These are phyloP conservation scores for Heritiera littoralis DNA, from an alignment of 345 rosid species.

Conservation along the genomic window DNA sequence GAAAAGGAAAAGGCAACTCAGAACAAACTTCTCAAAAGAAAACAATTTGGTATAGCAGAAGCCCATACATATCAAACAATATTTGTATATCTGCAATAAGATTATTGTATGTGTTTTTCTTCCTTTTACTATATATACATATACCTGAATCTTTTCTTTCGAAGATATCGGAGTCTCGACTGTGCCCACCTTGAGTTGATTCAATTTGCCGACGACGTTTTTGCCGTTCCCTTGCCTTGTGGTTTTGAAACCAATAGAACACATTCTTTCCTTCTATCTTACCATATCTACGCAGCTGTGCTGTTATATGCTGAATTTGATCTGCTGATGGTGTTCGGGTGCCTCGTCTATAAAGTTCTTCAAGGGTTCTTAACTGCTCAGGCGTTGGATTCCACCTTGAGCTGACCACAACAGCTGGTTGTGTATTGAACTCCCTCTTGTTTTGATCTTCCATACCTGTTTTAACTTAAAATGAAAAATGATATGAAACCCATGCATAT, in stretches of 20 bases:
- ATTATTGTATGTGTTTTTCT: background rate
- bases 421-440: slow-evolving; percentile 62
- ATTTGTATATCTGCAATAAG: background rate
- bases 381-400: slow-evolving; percentile 97
- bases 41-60: slow-evolving; percentile 11
- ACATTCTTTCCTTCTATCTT: slow-evolving; percentile 81
- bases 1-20: background rate
- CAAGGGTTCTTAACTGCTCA: slow-evolving; percentile 80
- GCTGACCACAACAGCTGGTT: slow-evolving; percentile 64
- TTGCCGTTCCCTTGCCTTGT: slow-evolving; percentile 89
- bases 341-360: slow-evolving; percentile 76
- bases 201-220: slow-evolving; percentile 89
- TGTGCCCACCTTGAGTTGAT: slow-evolving; percentile 31
- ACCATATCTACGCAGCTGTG: slow-evolving; percentile 79
- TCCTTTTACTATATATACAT: no score
- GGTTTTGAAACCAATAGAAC: slow-evolving; percentile 55
- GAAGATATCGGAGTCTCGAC: slow-evolving; percentile 36
- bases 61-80: slow-evolving; percentile 7
- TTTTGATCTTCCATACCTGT: slow-evolving; percentile 54
- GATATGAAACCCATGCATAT: background rate
- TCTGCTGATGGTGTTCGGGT: slow-evolving; percentile 91
- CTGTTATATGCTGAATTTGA: slow-evolving; percentile 83
- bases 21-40: slow-evolving; percentile 11
- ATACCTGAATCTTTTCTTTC: slow-evolving; percentile 62
- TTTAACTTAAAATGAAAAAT: slow-evolving; percentile 7